Percentiles rank a stretch among this genome's conserved stretches.
These are phyloP conservation scores for Alternaria gaisen DNA, from an alignment of 2,329 filamentous ascomycete genomes.

Conservation along the genomic window DNA sequence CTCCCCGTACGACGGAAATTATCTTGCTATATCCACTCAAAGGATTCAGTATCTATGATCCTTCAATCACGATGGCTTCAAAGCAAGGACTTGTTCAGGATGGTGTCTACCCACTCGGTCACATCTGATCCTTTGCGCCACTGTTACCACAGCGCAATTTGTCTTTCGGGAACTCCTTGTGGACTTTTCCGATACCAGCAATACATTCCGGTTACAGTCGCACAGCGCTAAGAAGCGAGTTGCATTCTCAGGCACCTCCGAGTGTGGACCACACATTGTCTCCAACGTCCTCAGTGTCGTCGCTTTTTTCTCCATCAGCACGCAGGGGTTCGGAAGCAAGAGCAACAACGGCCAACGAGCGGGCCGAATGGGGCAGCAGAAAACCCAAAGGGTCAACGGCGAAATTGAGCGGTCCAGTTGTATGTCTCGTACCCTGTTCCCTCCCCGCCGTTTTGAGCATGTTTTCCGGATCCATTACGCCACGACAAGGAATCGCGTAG, in stretches of 20 bases:
- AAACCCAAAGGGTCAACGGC: slow-evolving; percentile 20
- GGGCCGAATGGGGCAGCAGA: slow-evolving; percentile 18
- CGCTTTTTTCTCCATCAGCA: slow-evolving; percentile 1
- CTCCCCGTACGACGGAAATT: slow-evolving; percentile 13
- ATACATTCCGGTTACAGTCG: background rate
- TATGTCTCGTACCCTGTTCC: slow-evolving; percentile 32
- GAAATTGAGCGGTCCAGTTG: slow-evolving; percentile 24
- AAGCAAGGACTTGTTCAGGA: slow-evolving; percentile 1
- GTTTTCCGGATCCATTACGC: slow-evolving; percentile 42
- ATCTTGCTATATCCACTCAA: slow-evolving; percentile 10
- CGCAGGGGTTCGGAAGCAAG: slow-evolving; percentile 9
- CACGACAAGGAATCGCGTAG: slow-evolving; percentile 44
- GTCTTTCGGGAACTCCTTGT: background rate
- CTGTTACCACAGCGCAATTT: background rate
- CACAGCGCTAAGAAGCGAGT: background rate
- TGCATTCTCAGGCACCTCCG: background rate
- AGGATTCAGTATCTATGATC: slow-evolving; percentile 9
- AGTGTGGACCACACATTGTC: background rate
- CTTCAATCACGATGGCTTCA: slow-evolving; percentile 6
- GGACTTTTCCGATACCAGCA: background rate
- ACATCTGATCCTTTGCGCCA: slow-evolving; percentile 3
- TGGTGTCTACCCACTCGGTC: slow-evolving; percentile 4
- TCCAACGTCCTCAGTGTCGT: background rate
- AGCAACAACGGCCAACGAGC: slow-evolving; percentile 12
- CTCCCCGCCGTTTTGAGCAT: slow-evolving; percentile 42